phyloP scores from a whole-genome alignment of 768 basidiomycete genomes.

The Lactarius akahatsu region DNA sequence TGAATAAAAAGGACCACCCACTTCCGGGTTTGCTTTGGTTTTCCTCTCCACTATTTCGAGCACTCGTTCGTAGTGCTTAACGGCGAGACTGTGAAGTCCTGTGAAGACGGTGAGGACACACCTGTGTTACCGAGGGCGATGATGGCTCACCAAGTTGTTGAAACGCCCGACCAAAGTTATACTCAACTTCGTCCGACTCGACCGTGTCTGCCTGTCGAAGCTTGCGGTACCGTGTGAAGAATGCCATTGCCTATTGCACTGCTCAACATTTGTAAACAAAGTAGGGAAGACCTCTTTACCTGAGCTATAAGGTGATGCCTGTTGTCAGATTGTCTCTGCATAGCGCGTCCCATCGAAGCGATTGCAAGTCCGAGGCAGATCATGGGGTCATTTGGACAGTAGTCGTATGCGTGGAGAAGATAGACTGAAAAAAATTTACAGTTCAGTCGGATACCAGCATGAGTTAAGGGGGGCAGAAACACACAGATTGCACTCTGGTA shows the following conservation, averaged over 20 bases:
- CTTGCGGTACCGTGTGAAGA: conserved; percentile 77
- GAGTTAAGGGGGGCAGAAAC: conserved; percentile 34
- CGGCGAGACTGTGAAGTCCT: conserved; percentile 83
- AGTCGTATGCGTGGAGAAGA: conserved; percentile 83
- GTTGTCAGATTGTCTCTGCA: conserved; percentile 94
- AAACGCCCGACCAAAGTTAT: conserved; percentile 88
- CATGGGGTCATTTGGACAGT: conserved; percentile 80
- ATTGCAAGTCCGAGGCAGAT: conserved; percentile 81
- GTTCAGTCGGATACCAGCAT: not conserved
- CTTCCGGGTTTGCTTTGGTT: conserved; percentile 36
- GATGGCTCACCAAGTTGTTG: conserved; percentile 77
- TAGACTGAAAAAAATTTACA: conserved; percentile 65
- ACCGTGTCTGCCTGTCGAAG: conserved; percentile 47
- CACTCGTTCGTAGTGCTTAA: conserved; percentile 79
- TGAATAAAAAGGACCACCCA: conserved; percentile 29
- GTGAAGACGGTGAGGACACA: conserved; percentile 3
- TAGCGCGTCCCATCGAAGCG: conserved; percentile 84
- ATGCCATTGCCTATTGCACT: conserved; percentile 68
- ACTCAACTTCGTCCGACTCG: conserved; percentile 77
- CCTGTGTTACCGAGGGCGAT: not conserved
- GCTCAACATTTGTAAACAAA: not conserved
- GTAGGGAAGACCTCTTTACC: conserved; percentile 35
- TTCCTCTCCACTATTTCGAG: conserved; percentile 58
- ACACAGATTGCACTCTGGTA: conserved; percentile 90
- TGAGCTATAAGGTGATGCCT: conserved; percentile 85